Percentiles rank a stretch among this genome's conserved stretches.
These are phyloP conservation scores for Cladochytrium replicatum DNA, from an alignment of 192 early-diverging fungal species.

Conservation along the genomic window DNA sequence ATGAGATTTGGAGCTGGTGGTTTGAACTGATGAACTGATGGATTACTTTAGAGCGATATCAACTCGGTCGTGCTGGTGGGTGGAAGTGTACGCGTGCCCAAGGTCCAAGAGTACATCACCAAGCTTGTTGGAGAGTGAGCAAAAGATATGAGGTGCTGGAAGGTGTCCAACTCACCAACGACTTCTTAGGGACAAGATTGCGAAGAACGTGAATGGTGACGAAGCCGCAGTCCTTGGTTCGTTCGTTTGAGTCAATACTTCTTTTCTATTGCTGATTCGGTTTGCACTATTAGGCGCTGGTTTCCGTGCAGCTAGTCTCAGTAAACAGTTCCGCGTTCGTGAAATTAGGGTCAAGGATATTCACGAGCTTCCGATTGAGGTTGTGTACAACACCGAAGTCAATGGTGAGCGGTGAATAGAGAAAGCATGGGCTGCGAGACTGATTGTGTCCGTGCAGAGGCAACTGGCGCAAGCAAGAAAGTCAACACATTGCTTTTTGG, in stretches of 20 bases:
- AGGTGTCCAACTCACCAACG: not conserved
- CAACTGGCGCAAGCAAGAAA: slow-evolving; percentile 10
- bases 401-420: slow-evolving; percentile 16
- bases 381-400: slow-evolving; percentile 43
- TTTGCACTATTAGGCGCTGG: slow-evolving; percentile 57
- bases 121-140: slow-evolving; percentile 61
- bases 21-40: slow-evolving; percentile 3
- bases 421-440: not conserved
- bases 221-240: slow-evolving; percentile 82
- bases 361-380: slow-evolving; percentile 52
- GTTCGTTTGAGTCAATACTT: not conserved
- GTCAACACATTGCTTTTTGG: slow-evolving; percentile 50
- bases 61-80: slow-evolving; percentile 90
- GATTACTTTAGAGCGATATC: slow-evolving; percentile 45
- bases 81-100: slow-evolving; percentile 81
- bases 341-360: slow-evolving; percentile 83
- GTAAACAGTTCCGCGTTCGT: slow-evolving; percentile 78
- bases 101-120: slow-evolving; percentile 63
- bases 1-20: too few species aligned
- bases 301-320: slow-evolving; percentile 75
- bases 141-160: not conserved
- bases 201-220: slow-evolving; percentile 90
- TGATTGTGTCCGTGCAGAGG: not conserved
- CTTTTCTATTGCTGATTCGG: not conserved
- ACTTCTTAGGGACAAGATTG: slow-evolving; percentile 59